Evolutionary conservation across 2,329 filamentous ascomycete species (phyloP).

Genomic region (Aspergillus sclerotialis): DNA sequence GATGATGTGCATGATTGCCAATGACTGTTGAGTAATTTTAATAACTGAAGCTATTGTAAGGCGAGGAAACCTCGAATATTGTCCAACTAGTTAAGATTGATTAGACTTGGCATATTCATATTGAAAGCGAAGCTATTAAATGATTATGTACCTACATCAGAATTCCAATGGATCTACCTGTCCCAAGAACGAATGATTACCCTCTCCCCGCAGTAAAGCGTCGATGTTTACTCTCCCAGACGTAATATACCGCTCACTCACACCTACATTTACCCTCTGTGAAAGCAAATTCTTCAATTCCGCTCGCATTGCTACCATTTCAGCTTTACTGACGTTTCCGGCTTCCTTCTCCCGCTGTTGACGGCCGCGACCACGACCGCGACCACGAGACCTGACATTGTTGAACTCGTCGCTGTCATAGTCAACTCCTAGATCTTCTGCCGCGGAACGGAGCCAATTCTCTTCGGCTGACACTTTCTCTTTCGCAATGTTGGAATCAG

Average conservation of each 20-base stretch:
- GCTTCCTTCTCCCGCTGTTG: slow-evolving; percentile 69
- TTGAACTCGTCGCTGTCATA: slow-evolving; percentile 85
- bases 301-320: slow-evolving; percentile 62
- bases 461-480: slow-evolving; percentile 80
- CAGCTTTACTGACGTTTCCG: slow-evolving; percentile 60
- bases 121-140: too few species aligned
- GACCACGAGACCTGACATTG: slow-evolving; percentile 43
- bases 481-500: slow-evolving; percentile 76
- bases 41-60: too few species aligned
- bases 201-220: slow-evolving; percentile 57
- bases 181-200: slow-evolving; percentile 62
- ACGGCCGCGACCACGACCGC: slow-evolving; percentile 65
- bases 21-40: too few species aligned
- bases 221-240: slow-evolving; percentile 70
- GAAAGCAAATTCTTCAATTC: slow-evolving; percentile 66
- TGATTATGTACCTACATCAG: slow-evolving; percentile 10
- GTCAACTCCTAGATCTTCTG: slow-evolving; percentile 88
- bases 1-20: too few species aligned
- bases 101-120: too few species aligned
- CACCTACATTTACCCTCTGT: slow-evolving; percentile 74
- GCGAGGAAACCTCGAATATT: too few species aligned
- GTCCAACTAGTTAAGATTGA: too few species aligned
- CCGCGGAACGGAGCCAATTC: slow-evolving; percentile 73
- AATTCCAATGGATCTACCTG: slow-evolving; percentile 40
- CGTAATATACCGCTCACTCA: slow-evolving; percentile 80